Percentiles rank a stretch among this genome's conserved stretches.
Conservation (phyloP, 1,284 basidiomycete genomes). For the Ceratobasidium sp. region DNA sequence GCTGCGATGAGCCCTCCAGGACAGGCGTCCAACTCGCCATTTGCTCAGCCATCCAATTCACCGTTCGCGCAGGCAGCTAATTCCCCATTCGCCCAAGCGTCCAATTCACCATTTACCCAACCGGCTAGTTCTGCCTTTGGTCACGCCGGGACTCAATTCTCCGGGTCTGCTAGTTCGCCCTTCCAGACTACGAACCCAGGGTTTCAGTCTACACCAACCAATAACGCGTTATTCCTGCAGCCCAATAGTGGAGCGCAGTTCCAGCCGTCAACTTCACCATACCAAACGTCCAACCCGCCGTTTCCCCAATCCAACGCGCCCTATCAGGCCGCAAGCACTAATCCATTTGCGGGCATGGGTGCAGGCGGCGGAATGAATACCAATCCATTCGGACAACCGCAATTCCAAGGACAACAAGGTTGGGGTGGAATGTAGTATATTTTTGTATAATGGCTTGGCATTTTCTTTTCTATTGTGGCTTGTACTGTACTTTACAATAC, state of each 20-base stretch:
- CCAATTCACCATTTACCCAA: slow-evolving; percentile 8
- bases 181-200: slow-evolving; percentile 13
- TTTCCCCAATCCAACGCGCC: slow-evolving; percentile 26
- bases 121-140: neutral
- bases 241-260: neutral
- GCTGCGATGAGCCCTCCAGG: slow-evolving; percentile 34
- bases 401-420: slow-evolving; percentile 22
- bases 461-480: slow-evolving; percentile 14
- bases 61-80: slow-evolving; percentile 11
- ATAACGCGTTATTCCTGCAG: slow-evolving; percentile 24
- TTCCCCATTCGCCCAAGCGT: slow-evolving; percentile 7
- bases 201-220: slow-evolving; percentile 18
- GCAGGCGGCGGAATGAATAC: neutral
- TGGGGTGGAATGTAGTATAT: slow-evolving; percentile 38
- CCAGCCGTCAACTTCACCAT: slow-evolving; percentile 33
- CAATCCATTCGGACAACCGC: slow-evolving; percentile 36
- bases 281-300: slow-evolving; percentile 25
- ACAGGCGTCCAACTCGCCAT: slow-evolving; percentile 11
- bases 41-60: slow-evolving; percentile 21
- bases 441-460: neutral
- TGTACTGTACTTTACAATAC: neutral
- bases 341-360: slow-evolving; percentile 22
- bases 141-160: neutral
- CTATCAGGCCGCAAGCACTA: slow-evolving; percentile 13
- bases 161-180: neutral